Base-by-base conservation (phyloP, 768 basidiomycete species). In the Agaricus sinodeliciosus region DNA sequence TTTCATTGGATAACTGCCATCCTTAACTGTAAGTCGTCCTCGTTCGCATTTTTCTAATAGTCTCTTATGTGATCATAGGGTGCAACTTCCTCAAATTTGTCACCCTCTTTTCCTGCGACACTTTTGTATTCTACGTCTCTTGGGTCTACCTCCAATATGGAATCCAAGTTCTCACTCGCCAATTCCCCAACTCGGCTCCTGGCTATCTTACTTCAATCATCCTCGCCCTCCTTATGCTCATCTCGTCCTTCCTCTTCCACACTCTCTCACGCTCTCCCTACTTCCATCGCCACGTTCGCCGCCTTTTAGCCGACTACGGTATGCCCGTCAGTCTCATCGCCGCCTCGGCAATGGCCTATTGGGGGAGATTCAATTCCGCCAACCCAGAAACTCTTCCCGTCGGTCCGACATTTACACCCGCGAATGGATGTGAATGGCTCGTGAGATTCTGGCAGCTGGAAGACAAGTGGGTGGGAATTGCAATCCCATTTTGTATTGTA, bases 111-210 rank as follows among this genome's bases (percentile, higher is more conserved):
- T 85, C 91, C 18, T 94, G 91, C 63, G 91, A 94, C 58, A 92
- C 90, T 0, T 94, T 94, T 59, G 91, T 91, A 1, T 94, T 93
- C 67, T 94, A 93, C 65, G 90, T 94, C 1, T 86, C 88, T 15
- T 92, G 87, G 80, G 89, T 90, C 1, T 27, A 27, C 19, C 26
- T 12, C 6, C 90, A 95, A 68, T 94, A 94, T 57, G 91, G 91
- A 28, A 80, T 91, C 12, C 92, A 94, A 68, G 81, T 92, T 18
- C 71, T 87, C 55, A 87, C 85, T 1, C 77, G 88, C 37, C 88
- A 92, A 60, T 82, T 93, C 45, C 45, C 64, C 31, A 48, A 55
- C 28, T 57, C 68, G 31, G 58, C 63, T 6, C 70, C 79, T 19
- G 80, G 82, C 40, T 71, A 31, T 8, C 31, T 31, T 5, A 82